A percentile compares a stretch with the other conserved stretches of the same genome.
Conservation (phyloP, 192 early-diverging fungal genomes). For the Umbelopsis sp. region DNA sequence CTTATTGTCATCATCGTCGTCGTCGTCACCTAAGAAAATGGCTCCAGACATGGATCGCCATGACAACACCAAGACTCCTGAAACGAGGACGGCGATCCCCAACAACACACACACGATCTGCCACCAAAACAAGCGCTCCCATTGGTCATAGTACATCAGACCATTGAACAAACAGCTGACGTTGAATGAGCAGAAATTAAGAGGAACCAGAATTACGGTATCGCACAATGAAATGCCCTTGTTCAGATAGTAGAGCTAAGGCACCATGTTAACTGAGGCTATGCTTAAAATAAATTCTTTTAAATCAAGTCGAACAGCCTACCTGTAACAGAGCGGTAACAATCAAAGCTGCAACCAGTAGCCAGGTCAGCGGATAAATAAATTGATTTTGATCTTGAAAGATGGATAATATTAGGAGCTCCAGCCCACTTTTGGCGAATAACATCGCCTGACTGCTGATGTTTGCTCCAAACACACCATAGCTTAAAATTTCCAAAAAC, state of each 20-base stretch:
- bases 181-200: constrained; percentile 78
- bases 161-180: constrained; percentile 75
- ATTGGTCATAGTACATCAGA: constrained; percentile 78
- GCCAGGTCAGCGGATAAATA: constrained; percentile 70
- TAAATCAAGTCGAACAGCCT: constrained; percentile 21
- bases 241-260: constrained; percentile 77
- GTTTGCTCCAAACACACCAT: constrained; percentile 71
- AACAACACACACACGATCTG: constrained; percentile 69
- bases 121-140: constrained; percentile 60
- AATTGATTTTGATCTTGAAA: constrained; percentile 69
- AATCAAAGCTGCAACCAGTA: constrained; percentile 66
- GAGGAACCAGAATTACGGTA: constrained; percentile 77
- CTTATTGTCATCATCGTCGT: constrained; percentile 6
- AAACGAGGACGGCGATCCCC: constrained; percentile 68
- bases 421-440: constrained; percentile 81
- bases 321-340: constrained; percentile 62
- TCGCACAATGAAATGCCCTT: constrained; percentile 74
- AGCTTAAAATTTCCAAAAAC: constrained; percentile 34
- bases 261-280: constrained; percentile 23
- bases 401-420: constrained; percentile 65
- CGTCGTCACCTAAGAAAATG: constrained; percentile 8
- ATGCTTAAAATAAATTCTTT: no score
- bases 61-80: constrained; percentile 69
- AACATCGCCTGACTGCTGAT: constrained; percentile 76
- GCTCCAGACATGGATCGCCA: constrained; percentile 39